Evolutionary conservation across 2,329 filamentous ascomycete genomes (phyloP), one percentile per base, ranked within the genome.

Genomic region (Trichoderma sp.): DNA sequence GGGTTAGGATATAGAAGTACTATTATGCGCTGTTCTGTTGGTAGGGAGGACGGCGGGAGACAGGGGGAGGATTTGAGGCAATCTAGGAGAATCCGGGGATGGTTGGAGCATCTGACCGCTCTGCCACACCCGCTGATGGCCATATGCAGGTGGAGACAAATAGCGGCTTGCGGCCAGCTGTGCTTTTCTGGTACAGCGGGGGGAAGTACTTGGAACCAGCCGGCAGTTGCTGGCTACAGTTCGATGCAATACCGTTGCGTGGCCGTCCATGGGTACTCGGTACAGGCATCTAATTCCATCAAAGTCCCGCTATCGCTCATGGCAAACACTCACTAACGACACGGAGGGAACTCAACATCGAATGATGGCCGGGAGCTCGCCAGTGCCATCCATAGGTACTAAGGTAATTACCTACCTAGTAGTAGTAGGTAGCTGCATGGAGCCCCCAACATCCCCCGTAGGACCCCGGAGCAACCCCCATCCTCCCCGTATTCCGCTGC

Each of bases 61-160:
- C 45, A 67, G 64, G 64, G 48, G 29, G 39, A 25, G 25, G 13
- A 39, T 60, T 22, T 42, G 22, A 67, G 50, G 48, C 15, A 52
- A 52, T 52, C 52, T 42, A 57, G 57, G 17, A 52, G 37, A 45
- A 57, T 65, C 63, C 34, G 59, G 59, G 59, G 59, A 63, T 56
- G 39, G 54, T 59, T 52, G 57, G 64, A 42, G 56, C 67, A 68
- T 68, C 67, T 68, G 67, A 68, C 67, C 67, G 67, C 65, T 67
- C 57, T 67, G 65, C 65, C 65, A 63, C 64, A 56, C 65, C 65
- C 65, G 65, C 59, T 58, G 67, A 53, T 52, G 52, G 60, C 60
- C 60, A 48, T 59, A 29, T 64, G 45, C 34, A 29, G 25, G 67
- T 64, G 67, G 67, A 52, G 63, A 19, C 50, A 12, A 12, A 42